phyloP scores from a whole-genome alignment of 2,329 filamentous ascomycete species.

The Lecanicillium sp. region DNA sequence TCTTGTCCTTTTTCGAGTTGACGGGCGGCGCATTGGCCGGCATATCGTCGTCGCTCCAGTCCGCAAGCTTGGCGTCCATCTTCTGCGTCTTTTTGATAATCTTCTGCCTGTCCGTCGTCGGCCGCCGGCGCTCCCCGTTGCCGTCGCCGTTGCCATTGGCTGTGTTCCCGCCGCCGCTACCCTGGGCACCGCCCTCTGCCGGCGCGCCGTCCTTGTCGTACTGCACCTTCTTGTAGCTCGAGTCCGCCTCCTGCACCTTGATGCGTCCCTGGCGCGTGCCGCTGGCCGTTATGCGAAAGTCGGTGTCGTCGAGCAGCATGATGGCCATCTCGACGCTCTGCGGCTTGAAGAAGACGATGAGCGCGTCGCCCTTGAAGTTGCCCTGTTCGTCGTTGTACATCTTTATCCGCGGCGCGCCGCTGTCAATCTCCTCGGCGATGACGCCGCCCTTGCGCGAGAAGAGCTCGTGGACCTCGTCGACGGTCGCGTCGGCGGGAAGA shows the following conservation, averaged over 20 bases:
- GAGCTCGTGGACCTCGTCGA: constrained; percentile 72
- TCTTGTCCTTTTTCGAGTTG: constrained; percentile 60
- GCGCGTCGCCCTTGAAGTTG: constrained; percentile 85
- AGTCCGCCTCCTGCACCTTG: constrained; percentile 76
- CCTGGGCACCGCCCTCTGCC: constrained; percentile 17
- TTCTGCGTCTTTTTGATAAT: constrained; percentile 89
- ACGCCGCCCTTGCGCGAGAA: constrained; percentile 84
- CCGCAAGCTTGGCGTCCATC: constrained; percentile 82
- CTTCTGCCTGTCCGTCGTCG: constrained; percentile 66
- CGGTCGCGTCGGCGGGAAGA: constrained; percentile 70
- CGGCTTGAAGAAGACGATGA: constrained; percentile 91
- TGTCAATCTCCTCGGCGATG: constrained; percentile 91
- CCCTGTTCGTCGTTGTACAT: constrained; percentile 79
- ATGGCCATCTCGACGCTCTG: constrained; percentile 87
- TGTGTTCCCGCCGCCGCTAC: constrained; percentile 23
- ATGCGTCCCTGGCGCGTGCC: constrained; percentile 59
- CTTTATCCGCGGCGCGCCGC: constrained; percentile 81
- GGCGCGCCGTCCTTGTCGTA: constrained; percentile 44
- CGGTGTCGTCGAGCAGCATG: constrained; percentile 71
- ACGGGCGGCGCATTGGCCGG: constrained; percentile 38
- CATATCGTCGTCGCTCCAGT: constrained; percentile 90
- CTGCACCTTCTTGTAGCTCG: constrained; percentile 84
- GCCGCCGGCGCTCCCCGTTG: constrained; percentile 36
- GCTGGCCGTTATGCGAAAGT: constrained; percentile 61
- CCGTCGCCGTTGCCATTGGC: constrained; percentile 16